Evolutionary conservation across 73 alveolate species (phyloP).

Genomic region (Paramecium primaurelia): DNA sequence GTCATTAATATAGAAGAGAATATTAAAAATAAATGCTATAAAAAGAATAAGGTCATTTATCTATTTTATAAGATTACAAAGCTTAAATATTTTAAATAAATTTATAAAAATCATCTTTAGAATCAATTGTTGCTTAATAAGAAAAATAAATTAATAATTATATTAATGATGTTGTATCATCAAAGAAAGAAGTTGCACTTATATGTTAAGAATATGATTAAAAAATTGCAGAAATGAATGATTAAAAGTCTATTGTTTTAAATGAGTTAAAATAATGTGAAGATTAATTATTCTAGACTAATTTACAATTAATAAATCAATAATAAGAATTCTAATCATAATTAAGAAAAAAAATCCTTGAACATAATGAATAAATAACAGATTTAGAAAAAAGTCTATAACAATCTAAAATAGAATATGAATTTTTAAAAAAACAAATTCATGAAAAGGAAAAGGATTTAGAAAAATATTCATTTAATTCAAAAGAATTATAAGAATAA

Average conservation of each 20-base stretch:
- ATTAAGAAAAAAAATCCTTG: neutral
- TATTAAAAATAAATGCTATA: neutral
- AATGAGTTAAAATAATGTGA: constrained; percentile 29
- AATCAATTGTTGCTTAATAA: constrained; percentile 2
- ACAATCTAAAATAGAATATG: neutral
- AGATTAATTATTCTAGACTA: constrained; percentile 5
- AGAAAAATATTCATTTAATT: neutral
- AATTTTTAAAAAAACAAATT: neutral
- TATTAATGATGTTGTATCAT: neutral
- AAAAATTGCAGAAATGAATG: neutral
- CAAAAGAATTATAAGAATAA: neutral
- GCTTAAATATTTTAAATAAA: constrained; percentile 21
- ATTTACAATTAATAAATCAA: neutral
- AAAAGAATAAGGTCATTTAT: neutral
- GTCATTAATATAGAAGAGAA: constrained; percentile 29
- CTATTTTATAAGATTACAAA: neutral
- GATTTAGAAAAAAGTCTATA: neutral
- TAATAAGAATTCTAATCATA: neutral
- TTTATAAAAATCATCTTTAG: neutral
- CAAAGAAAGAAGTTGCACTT: neutral
- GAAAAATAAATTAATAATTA: neutral
- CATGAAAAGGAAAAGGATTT: neutral
- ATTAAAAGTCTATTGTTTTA: neutral
- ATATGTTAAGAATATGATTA: constrained; percentile 7
- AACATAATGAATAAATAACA: neutral